phyloP scores from a whole-genome alignment of 2,329 filamentous ascomycete genomes.

The Botrytis fabae region DNA sequence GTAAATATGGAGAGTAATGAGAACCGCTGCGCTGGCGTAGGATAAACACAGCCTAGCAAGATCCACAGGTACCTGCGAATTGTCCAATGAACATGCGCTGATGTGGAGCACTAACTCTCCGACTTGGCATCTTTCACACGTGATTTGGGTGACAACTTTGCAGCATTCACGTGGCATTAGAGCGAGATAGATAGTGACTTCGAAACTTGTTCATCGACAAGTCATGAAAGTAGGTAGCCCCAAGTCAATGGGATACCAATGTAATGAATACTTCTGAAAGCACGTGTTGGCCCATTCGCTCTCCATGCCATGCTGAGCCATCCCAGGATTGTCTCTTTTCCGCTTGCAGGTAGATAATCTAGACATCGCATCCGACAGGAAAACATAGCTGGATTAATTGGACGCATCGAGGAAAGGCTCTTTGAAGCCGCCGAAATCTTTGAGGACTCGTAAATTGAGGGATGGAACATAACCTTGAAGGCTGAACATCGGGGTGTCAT shows the following conservation, averaged over 20 bases:
- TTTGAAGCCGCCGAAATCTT: not conserved
- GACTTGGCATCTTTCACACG: not conserved
- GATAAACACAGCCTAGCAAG: not conserved
- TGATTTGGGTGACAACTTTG: not conserved
- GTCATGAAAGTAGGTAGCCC: not conserved
- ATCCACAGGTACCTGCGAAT: not conserved
- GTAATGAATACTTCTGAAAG: not conserved
- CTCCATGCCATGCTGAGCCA: not conserved
- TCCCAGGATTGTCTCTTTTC: not conserved
- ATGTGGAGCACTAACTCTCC: not conserved
- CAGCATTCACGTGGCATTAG: not conserved
- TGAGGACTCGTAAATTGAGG: not conserved
- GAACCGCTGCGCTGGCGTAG: not conserved
- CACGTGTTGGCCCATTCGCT: not conserved
- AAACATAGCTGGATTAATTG: accelerated
- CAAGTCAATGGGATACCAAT: not conserved
- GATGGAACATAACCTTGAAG: not conserved
- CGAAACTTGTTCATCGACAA: not conserved
- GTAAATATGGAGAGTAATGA: not conserved
- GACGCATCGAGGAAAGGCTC: too few relatives aligned
- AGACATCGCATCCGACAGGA: not conserved
- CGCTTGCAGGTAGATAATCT: not conserved
- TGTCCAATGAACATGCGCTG: not conserved
- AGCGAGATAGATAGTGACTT: not conserved
- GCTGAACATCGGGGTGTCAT: not conserved